Evolutionary conservation across 805 yeast genomes (phyloP), one percentile per base, ranked within the genome.

Genomic region (Ogataea chonburiensis): DNA sequence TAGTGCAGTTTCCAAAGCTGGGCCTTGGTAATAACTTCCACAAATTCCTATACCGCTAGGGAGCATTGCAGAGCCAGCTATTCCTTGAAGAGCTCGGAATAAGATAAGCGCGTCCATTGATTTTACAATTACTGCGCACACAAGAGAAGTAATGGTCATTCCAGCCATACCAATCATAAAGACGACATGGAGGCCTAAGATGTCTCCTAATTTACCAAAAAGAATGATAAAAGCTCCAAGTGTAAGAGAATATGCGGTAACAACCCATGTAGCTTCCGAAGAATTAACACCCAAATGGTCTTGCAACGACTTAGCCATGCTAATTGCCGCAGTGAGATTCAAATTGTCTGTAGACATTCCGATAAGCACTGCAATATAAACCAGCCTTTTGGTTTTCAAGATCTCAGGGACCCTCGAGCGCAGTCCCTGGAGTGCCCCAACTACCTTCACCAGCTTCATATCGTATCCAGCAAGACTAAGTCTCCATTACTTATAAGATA

Each of bases 21-120:
- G 20, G 7, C 53, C 56, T 9, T 34, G 31, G 31, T 46, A 56
- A 31, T 54, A 54, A 28, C 46, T 45, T 2, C 49, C 58, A 5
- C 50, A 42, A 5, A 56, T 14, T 0, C 51, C 50, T 34, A 44
- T 32, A 3, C 45, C 40, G 23, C 48, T 42, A 2, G 75, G 75
- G 12, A 71, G 51, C 7, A 66, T 38, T 5, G 64, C 58, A 1
- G 74, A 63, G 2, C 66, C 75, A 13, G 65, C 58, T 6, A 68
- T 46, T 10, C 75, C 75, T 45, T 70, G 75, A 1, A 71, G 32
- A 1, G 73, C 72, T 45, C 75, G 55, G 34, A 71, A 60, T 0
- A 70, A 61, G 32, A 68, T 64, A 30, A 70, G 47, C 1, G 55
- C 67, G 28, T 45, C 58, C 25, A 67, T 37, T 10, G 62, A 52